Percentiles rank a stretch among this genome's conserved stretches.
Conservation (phyloP, 768 basidiomycete genomes). For the Coprinopsis sp. region DNA sequence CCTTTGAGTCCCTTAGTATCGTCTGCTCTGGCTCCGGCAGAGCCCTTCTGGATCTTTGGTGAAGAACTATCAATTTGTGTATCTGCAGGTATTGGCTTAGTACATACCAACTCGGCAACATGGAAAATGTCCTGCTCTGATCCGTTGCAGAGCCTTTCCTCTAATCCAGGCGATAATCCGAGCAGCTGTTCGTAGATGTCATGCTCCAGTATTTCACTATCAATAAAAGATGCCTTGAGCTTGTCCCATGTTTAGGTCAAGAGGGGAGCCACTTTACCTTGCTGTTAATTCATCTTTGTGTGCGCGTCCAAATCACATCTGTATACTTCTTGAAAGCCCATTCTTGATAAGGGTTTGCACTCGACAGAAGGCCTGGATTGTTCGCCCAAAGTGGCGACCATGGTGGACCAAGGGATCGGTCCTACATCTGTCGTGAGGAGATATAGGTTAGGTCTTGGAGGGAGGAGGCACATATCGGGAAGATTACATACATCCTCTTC, state of each 20-base stretch:
- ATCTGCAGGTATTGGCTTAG: too few species aligned
- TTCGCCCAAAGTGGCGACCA: slow-evolving; percentile 18
- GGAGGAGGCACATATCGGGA: too few species aligned
- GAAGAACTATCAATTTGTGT: too few species aligned
- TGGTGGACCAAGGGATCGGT: slow-evolving; percentile 18
- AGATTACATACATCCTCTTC: neutral
- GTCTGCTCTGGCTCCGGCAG: slow-evolving; percentile 8
- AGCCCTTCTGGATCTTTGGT: slow-evolving; percentile 14
- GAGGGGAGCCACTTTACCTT: neutral
- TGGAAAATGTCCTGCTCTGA: slow-evolving; percentile 12
- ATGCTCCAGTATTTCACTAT: slow-evolving; percentile 14
- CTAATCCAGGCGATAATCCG: slow-evolving; percentile 11
- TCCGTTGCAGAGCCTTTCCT: slow-evolving; percentile 12
- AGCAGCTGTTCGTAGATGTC: slow-evolving; percentile 13
- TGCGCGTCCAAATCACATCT: slow-evolving; percentile 6
- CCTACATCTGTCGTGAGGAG: neutral
- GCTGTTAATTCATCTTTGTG: slow-evolving; percentile 3
- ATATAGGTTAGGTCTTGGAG: too few species aligned
- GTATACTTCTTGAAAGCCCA: slow-evolving; percentile 8
- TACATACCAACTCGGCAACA: slow-evolving; percentile 16
- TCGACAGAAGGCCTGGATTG: slow-evolving; percentile 17
- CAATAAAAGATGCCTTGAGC: neutral
- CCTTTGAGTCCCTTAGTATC: slow-evolving; percentile 6
- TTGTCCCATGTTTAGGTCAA: neutral
- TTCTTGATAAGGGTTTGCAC: slow-evolving; percentile 16